Base-by-base conservation (phyloP, 352 stramenopile species). In the Peronospora farinosa region DNA sequence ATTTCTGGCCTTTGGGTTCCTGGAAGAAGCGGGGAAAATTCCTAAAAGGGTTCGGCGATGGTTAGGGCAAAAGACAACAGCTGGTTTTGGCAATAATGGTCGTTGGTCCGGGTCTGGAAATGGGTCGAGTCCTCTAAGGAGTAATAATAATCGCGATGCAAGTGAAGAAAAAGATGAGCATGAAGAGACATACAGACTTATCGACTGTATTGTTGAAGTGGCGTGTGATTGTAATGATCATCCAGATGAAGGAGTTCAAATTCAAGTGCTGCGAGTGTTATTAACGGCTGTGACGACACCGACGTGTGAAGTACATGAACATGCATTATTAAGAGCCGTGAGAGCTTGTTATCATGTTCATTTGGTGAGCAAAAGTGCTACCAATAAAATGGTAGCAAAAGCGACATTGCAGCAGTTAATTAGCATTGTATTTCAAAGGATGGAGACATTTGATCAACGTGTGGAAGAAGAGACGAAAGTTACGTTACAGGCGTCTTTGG, bases 391-490 rank as follows among this genome's bases (percentile, higher is more conserved):
- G 5, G 98, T 97, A 3, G 96, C 96, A n/a, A 96, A 98, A 66
- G 96, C 96, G 27, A 96, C 93, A 33, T 71, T 99, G 31, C 95
- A 97, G 69, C 96, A 99, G 66, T 95, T 99, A 55, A 88, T 98
- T 11, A 92, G 72, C 23, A 92, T 97, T 41, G 92, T 98, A 0
- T 98, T 98, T 68, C 79, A 96, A 57, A 69, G 96, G 43, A 98
- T 99, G 93, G 95, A 99, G 69, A 86, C 77, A 19, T 89, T 89
- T 40, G 78, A 89, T 55, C 63, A 81, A 57, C 73, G 74, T n/a
- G 75, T 87, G 1, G 69, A 81, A 41, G 72, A 86, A 54, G 76
- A 89, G 47, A 89, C 74, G 0, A 69, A 72, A 23, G 64, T 71
- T 1, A 77, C 74, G 33, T 51, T 88, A 32, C 67, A 77, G 2